phyloP scores from a whole-genome alignment of 805 yeast species.

The Candida namnaoensis region DNA sequence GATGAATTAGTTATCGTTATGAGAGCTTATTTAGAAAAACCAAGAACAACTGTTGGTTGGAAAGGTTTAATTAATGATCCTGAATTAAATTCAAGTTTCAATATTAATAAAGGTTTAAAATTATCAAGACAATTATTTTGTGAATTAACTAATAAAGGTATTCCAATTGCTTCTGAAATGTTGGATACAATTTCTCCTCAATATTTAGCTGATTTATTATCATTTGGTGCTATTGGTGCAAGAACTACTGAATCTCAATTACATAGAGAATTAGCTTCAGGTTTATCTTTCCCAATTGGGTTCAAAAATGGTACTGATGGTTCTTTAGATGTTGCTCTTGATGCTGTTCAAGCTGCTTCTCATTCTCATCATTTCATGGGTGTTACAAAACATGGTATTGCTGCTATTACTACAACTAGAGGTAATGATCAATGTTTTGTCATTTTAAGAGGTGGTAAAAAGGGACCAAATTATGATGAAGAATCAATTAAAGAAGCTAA shows the following conservation, averaged over 20 bases:
- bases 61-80: constrained; percentile 97
- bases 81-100: constrained; percentile 85
- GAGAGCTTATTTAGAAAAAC: constrained; percentile 98
- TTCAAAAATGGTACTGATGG: constrained; percentile 99
- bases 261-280: constrained; percentile 95
- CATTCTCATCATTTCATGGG: constrained; percentile 92
- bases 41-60: constrained; percentile 99
- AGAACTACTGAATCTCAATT: constrained; percentile 98
- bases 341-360: constrained; percentile 87
- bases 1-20: constrained; percentile 79
- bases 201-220: constrained; percentile 85
- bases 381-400: constrained; percentile 94
- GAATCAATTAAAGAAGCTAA: constrained; percentile 62
- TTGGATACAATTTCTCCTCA: constrained; percentile 96
- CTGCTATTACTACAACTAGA: constrained; percentile 91
- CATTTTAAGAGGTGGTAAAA: constrained; percentile 92
- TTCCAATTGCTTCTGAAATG: constrained; percentile 97
- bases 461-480: constrained; percentile 84
- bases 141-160: constrained; percentile 58
- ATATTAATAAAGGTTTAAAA: constrained; percentile 90
- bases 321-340: constrained; percentile 86
- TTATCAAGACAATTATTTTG: constrained; percentile 83
- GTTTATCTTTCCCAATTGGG: constrained; percentile 95
- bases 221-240: constrained; percentile 98
- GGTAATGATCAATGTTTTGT: constrained; percentile 90